Conservation (phyloP, 2,329 filamentous ascomycete genomes). For the Ophiostoma sp. region DNA sequence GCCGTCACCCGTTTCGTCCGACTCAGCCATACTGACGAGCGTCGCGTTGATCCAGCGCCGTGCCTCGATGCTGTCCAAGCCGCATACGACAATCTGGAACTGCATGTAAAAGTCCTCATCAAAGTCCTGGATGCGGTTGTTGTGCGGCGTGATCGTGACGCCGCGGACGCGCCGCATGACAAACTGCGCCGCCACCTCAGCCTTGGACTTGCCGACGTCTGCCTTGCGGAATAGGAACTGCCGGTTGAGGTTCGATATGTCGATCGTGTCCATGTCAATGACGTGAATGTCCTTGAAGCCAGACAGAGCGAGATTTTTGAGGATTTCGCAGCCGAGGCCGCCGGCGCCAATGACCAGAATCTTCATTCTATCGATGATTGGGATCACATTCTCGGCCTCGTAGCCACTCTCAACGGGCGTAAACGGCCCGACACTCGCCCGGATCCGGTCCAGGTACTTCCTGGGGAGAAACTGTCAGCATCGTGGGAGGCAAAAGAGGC, state of each 20-base stretch:
- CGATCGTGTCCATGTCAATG: conserved; percentile 99
- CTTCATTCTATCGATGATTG: conserved; percentile 67
- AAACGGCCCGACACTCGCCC: conserved; percentile 76
- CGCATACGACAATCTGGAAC: conserved; percentile 91
- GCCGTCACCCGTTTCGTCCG: conserved; percentile 63
- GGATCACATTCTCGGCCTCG: conserved; percentile 53
- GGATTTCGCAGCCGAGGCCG: conserved; percentile 90
- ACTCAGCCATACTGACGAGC: conserved; percentile 80
- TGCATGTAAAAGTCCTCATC: conserved; percentile 96
- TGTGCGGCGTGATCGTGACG: conserved; percentile 90
- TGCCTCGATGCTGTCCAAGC: conserved; percentile 94
- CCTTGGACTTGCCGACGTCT: conserved; percentile 92
- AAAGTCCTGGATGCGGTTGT: conserved; percentile 94
- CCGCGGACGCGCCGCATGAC: conserved; percentile 87
- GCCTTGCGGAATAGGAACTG: conserved; percentile 92
- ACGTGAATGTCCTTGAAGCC: conserved; percentile 97
- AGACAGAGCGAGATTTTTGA: conserved; percentile 93
- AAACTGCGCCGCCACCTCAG: conserved; percentile 87
- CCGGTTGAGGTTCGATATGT: conserved; percentile 95
- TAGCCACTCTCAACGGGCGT: conserved; percentile 60
- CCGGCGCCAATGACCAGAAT: conserved; percentile 82
- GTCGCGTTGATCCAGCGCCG: conserved; percentile 98
- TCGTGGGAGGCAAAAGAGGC: not conserved
- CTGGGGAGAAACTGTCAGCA: conserved; percentile 46
- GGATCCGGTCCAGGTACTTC: conserved; percentile 80